phyloP scores from a whole-genome alignment of 306 rosid genomes.

The Castanospermum australe region DNA sequence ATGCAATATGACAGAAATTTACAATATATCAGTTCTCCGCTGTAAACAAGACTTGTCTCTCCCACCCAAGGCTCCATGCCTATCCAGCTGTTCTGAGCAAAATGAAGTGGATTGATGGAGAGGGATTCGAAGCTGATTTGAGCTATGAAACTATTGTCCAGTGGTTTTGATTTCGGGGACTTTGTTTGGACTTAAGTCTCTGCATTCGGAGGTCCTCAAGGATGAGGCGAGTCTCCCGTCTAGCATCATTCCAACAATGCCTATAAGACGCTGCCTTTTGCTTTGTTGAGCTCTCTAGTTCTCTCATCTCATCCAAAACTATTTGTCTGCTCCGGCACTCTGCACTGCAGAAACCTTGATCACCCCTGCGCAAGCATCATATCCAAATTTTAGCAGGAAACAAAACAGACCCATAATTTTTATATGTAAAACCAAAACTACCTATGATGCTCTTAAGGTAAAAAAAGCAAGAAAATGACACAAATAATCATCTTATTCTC shows the following conservation, averaged over 20 bases:
- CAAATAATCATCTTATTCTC: background rate
- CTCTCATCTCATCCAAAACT: conserved; percentile 41
- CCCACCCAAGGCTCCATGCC: too few species aligned
- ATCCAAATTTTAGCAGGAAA: background rate
- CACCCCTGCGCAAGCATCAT: conserved; percentile 40
- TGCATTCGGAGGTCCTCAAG: conserved; percentile 3
- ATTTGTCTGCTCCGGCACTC: conserved; percentile 49
- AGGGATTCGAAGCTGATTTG: background rate
- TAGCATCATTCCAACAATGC: conserved; percentile 11
- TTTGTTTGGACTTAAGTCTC: background rate
- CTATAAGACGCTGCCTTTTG: conserved; percentile 2
- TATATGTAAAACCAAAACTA: background rate
- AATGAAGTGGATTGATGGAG: background rate
- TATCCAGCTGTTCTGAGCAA: too few species aligned
- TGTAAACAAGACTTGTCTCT: too few species aligned
- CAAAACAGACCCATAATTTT: background rate
- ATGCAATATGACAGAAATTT: background rate
- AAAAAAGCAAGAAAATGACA: background rate
- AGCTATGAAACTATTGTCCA: conserved; percentile 12
- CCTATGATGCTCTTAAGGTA: background rate
- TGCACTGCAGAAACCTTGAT: conserved; percentile 48
- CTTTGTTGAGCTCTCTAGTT: conserved; percentile 32
- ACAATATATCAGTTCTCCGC: too few species aligned
- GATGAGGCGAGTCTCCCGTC: conserved; percentile 15
- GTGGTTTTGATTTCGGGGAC: background rate